Evolutionary conservation across 805 yeast species (phyloP).

Genomic region (Schwanniomyces sp.): DNA sequence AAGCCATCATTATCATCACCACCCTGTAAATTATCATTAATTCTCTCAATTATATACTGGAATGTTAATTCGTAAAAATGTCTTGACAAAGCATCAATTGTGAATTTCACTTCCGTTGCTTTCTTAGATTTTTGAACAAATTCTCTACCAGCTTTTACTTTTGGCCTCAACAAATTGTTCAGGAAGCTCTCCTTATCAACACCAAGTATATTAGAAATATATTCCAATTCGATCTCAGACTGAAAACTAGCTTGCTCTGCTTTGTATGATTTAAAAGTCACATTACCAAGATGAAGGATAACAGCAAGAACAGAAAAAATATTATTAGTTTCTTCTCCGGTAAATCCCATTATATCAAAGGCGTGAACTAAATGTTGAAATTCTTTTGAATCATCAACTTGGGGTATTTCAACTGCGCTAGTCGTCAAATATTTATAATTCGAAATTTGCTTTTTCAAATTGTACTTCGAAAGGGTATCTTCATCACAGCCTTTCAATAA

Average conservation of each 20-base stretch:
- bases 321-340: slow-evolving; percentile 49
- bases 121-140: slow-evolving; percentile 76
- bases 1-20: slow-evolving; percentile 25
- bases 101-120: slow-evolving; percentile 74
- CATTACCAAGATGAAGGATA: slow-evolving; percentile 82
- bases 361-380: slow-evolving; percentile 65
- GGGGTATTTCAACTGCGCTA: slow-evolving; percentile 58
- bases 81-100: slow-evolving; percentile 86
- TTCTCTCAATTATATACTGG: slow-evolving; percentile 69
- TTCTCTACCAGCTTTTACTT: slow-evolving; percentile 90
- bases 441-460: slow-evolving; percentile 37
- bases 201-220: slow-evolving; percentile 64
- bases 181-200: slow-evolving; percentile 52
- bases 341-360: slow-evolving; percentile 71
- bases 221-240: slow-evolving; percentile 48
- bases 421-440: slow-evolving; percentile 58
- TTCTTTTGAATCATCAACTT: slow-evolving; percentile 74
- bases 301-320: slow-evolving; percentile 70
- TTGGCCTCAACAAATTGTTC: slow-evolving; percentile 67
- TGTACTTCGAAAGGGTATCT: slow-evolving; percentile 43
- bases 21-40: slow-evolving; percentile 60
- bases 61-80: slow-evolving; percentile 83
- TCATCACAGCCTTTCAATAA: slow-evolving; percentile 65
- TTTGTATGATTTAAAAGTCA: slow-evolving; percentile 64
- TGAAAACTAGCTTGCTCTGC: slow-evolving; percentile 76